These are phyloP conservation scores for Diaporthe helianthi DNA, from an alignment of 2,329 filamentous ascomycete species.

Conservation along the genomic window DNA sequence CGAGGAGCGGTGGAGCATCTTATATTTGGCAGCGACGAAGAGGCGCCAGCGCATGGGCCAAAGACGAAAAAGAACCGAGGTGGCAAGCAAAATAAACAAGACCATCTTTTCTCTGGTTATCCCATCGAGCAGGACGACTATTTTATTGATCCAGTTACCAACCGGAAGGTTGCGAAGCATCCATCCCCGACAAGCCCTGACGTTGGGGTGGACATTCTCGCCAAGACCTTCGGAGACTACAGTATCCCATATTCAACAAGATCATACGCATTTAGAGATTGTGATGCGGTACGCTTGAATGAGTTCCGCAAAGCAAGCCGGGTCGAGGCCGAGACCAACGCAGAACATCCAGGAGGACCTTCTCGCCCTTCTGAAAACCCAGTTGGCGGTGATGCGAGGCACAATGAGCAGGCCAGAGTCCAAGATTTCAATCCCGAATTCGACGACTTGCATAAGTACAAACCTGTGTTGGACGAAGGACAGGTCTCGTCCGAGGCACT, in stretches of 20 bases:
- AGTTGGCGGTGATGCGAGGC: constrained; percentile 36
- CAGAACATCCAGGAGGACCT: constrained; percentile 32
- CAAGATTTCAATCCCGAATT: constrained; percentile 43
- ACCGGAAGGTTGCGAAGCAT: constrained; percentile 54
- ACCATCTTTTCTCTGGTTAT: constrained; percentile 10
- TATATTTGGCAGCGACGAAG: constrained; percentile 42
- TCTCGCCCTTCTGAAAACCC: not conserved
- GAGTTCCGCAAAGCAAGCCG: constrained; percentile 48
- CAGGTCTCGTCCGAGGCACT: constrained; percentile 39
- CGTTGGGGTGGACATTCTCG: constrained; percentile 38
- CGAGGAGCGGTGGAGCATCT: constrained; percentile 53
- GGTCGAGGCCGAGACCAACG: constrained; percentile 42
- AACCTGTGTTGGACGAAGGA: constrained; percentile 45
- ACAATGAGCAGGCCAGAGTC: constrained; percentile 38
- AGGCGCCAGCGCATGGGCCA: not conserved
- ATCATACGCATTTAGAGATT: constrained; percentile 31
- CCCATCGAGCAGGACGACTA: constrained; percentile 43
- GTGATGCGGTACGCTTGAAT: constrained; percentile 40
- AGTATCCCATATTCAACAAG: constrained; percentile 45
- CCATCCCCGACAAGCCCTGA: constrained; percentile 36
- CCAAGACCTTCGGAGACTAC: constrained; percentile 45
- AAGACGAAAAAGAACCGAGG: constrained; percentile 12
- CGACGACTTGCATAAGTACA: constrained; percentile 48
- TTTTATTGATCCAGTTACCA: constrained; percentile 66
- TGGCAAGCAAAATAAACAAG: not conserved